These are phyloP conservation scores for Candida germanica DNA, from an alignment of 805 yeast species.

Conservation along the genomic window DNA sequence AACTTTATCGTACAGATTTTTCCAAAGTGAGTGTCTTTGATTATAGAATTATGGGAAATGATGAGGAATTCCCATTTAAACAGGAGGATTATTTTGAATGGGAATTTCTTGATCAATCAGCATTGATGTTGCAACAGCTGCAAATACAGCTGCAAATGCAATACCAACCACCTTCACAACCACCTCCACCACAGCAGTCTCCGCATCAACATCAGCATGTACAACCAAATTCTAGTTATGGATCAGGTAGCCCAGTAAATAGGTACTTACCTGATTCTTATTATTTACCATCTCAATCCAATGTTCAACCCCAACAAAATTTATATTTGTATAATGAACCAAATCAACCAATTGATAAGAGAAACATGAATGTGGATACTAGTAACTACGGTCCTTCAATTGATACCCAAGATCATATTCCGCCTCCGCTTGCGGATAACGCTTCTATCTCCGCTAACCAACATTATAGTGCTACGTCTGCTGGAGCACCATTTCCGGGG, in stretches of 20 bases:
- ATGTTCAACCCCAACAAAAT: neutral
- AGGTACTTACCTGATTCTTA: neutral
- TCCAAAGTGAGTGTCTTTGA: constrained; percentile 6
- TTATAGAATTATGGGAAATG: constrained; percentile 3
- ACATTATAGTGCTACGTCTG: neutral
- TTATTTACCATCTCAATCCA: neutral
- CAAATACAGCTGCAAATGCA: neutral
- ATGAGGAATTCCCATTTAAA: constrained; percentile 3
- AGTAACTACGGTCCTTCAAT: neutral
- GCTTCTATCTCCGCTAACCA: neutral
- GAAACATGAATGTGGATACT: neutral
- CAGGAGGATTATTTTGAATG: constrained; percentile 6
- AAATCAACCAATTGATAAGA: neutral
- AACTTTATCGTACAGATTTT: no score
- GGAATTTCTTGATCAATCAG: constrained; percentile 4
- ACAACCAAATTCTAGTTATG: neutral
- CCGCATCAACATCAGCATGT: neutral
- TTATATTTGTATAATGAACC: no score
- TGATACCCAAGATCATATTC: neutral
- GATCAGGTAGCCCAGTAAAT: no score
- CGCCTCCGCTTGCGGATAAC: neutral
- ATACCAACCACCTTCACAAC: neutral
- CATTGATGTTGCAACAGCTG: no score
- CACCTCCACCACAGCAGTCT: neutral
- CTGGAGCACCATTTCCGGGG: constrained; percentile 32